phyloP scores from a whole-genome alignment of 257 asterid genomes.

The Solanum gandarillasii region DNA sequence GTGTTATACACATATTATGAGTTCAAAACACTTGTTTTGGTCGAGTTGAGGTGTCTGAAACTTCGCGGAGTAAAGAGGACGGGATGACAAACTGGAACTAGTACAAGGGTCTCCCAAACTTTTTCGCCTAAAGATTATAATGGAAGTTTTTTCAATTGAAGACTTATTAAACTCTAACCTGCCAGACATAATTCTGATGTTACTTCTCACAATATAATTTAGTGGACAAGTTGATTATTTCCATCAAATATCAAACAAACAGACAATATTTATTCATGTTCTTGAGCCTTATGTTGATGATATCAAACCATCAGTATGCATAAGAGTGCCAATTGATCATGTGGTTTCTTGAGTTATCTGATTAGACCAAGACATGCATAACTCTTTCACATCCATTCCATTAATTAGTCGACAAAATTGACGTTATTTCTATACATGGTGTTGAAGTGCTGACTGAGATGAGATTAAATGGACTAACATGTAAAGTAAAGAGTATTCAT shows the following conservation, averaged over 20 bases:
- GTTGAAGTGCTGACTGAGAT: not conserved
- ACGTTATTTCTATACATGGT: not conserved
- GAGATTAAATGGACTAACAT: not conserved
- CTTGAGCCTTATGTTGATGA: not conserved
- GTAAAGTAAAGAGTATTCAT: not conserved
- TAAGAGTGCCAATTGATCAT: conserved; percentile 10
- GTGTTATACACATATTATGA: not conserved
- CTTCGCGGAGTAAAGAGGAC: not conserved
- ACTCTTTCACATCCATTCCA: conserved; percentile 21
- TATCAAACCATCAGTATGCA: not conserved
- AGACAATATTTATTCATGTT: not conserved
- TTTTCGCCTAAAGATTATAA: not conserved
- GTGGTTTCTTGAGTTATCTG: not conserved
- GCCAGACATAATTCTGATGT: no score
- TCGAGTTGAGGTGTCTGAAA: not conserved
- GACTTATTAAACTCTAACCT: not conserved
- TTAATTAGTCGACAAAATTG: not conserved
- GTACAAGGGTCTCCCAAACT: not conserved
- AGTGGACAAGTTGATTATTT: not conserved
- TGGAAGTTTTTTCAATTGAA: not conserved
- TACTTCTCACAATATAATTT: not conserved
- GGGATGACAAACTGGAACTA: not conserved
- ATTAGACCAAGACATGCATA: conserved; percentile 33
- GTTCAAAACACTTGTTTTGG: not conserved
- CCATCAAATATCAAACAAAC: not conserved